phyloP scores from a whole-genome alignment of 805 yeast genomes.

The Spathaspora hagerdaliae region DNA sequence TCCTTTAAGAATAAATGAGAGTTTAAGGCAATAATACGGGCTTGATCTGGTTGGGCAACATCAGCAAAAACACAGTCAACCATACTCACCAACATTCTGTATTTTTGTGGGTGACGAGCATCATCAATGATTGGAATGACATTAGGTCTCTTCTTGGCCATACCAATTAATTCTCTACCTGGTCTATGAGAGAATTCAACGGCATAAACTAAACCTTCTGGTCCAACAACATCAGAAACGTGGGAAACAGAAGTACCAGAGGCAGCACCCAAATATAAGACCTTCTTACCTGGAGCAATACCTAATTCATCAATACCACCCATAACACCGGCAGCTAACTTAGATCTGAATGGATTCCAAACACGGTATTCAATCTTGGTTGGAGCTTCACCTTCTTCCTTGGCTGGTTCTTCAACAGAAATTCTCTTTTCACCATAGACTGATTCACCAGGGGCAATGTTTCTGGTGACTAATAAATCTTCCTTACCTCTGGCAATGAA shows the following conservation, averaged over 20 bases:
- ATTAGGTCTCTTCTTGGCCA: conserved; percentile 99
- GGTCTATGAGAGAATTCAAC: conserved; percentile 99
- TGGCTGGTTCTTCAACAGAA: conserved; percentile 87
- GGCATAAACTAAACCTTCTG: conserved; percentile 98
- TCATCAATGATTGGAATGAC: conserved; percentile 98
- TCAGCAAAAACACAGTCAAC: conserved; percentile 98
- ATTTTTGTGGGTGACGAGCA: conserved; percentile 99
- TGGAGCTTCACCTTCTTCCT: conserved; percentile 81
- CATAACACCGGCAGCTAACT: conserved; percentile 99
- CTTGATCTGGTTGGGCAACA: conserved; percentile 99
- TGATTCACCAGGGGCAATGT: conserved; percentile 96
- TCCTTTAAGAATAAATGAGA: conserved; percentile 97
- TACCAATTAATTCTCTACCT: conserved; percentile 97
- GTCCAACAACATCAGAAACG: conserved; percentile 97
- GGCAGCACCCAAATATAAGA: conserved; percentile 97
- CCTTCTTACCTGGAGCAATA: conserved; percentile 98
- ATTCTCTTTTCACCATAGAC: conserved; percentile 98
- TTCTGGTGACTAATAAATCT: conserved; percentile 95
- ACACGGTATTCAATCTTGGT: conserved; percentile 98
- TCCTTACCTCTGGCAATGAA: conserved; percentile 99
- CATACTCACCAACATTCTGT: conserved; percentile 98
- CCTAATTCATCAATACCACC: conserved; percentile 98
- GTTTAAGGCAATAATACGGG: conserved; percentile 98
- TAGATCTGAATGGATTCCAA: conserved; percentile 99
- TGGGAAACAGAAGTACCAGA: conserved; percentile 99